Conservation (phyloP, 2,329 filamentous ascomycete genomes). For the Capronia coronata region DNA sequence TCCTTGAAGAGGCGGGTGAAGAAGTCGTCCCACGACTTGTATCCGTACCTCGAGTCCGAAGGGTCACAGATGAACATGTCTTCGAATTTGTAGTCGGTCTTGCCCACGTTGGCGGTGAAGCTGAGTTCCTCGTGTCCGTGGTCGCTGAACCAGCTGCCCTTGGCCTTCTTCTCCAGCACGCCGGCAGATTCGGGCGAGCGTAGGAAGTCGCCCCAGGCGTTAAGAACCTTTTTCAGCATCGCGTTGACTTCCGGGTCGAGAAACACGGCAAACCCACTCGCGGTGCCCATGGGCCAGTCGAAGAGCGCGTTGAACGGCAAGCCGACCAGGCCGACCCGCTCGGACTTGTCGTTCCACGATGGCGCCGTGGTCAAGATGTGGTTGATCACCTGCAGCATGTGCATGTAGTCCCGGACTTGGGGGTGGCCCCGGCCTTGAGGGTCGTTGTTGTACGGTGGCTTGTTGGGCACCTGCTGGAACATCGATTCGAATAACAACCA, state of each 20-base stretch:
- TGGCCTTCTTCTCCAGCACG: slow-evolving; percentile 36
- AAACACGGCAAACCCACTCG: slow-evolving; percentile 50
- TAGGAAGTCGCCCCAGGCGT: slow-evolving; percentile 40
- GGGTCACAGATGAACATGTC: slow-evolving; percentile 32
- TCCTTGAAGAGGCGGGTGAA: slow-evolving; percentile 56
- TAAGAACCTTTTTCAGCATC: slow-evolving; percentile 48
- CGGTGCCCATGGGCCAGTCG: slow-evolving; percentile 55
- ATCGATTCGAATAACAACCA: slow-evolving; percentile 62
- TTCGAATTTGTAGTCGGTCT: slow-evolving; percentile 29
- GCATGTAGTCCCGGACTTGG: slow-evolving; percentile 59
- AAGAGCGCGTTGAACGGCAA: slow-evolving; percentile 53
- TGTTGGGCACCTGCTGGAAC: slow-evolving; percentile 61
- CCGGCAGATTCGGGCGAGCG: slow-evolving; percentile 50
- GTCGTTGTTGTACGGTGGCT: slow-evolving; percentile 55
- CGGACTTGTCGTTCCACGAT: slow-evolving; percentile 37
- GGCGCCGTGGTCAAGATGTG: slow-evolving; percentile 43
- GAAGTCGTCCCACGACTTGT: slow-evolving; percentile 63
- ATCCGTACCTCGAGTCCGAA: slow-evolving; percentile 44
- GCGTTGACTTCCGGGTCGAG: slow-evolving; percentile 48
- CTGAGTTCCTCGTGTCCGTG: slow-evolving; percentile 36
- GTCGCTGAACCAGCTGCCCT: slow-evolving; percentile 38
- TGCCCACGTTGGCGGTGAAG: slow-evolving; percentile 29
- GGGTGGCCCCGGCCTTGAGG: slow-evolving; percentile 49
- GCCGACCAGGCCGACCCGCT: slow-evolving; percentile 43
- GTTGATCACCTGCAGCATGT: slow-evolving; percentile 62